Evolutionary conservation across 1,284 basidiomycete genomes (phyloP).

Genomic region (Takashimella koratensis): DNA sequence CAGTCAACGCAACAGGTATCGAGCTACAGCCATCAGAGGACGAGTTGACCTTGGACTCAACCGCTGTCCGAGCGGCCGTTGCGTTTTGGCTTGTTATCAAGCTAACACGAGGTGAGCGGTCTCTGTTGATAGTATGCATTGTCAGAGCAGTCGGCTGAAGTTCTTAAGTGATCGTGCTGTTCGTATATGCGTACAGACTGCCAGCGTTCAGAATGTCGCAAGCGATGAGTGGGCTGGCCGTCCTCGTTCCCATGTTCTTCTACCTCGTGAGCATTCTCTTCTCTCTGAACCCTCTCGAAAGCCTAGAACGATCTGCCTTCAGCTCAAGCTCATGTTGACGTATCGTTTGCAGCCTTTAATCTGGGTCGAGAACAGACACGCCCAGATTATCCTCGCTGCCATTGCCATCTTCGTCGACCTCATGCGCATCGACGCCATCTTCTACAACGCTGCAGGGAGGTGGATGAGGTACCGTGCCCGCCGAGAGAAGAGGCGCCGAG

Average conservation of each 20-base stretch:
- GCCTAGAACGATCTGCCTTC: neutral
- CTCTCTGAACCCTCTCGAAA: neutral
- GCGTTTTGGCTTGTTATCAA: conserved; percentile 42
- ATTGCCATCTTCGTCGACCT: conserved; percentile 29
- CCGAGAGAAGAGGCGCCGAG: neutral
- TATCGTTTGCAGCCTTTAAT: conserved; percentile 37
- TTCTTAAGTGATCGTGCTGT: conserved; percentile 11
- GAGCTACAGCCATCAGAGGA: conserved; percentile 12
- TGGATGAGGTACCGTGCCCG: conserved; percentile 8
- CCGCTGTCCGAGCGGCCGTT: conserved; percentile 23
- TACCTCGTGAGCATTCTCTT: conserved; percentile 29
- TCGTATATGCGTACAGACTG: conserved; percentile 36
- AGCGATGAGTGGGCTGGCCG: conserved; percentile 24
- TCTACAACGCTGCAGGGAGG: conserved; percentile 7
- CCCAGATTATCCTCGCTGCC: conserved; percentile 30
- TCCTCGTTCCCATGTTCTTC: conserved; percentile 38
- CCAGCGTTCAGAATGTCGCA: conserved; percentile 40
- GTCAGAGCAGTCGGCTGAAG: neutral
- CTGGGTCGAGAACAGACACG: conserved; percentile 27
- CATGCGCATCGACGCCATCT: conserved; percentile 15
- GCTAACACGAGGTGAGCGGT: conserved; percentile 20
- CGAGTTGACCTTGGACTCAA: conserved; percentile 2
- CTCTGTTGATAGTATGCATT: too few relatives aligned
- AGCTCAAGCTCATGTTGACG: too few relatives aligned
- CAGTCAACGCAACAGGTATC: conserved; percentile 47